Base-by-base conservation (phyloP, 2,329 filamentous ascomycete species). In the Ophiocordyceps camponoti-leonardi region DNA sequence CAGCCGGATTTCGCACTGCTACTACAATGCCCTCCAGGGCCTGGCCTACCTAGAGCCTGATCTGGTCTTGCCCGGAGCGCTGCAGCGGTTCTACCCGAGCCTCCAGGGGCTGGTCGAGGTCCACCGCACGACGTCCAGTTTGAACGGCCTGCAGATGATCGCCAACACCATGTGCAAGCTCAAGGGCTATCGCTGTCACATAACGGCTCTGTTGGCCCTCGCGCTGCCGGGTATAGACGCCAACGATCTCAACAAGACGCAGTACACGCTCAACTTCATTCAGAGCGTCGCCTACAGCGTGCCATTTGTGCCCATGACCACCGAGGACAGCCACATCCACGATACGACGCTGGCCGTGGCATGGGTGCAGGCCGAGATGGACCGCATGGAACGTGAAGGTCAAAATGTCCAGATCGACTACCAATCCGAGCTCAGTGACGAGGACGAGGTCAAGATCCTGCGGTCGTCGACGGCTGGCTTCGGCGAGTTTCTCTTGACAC, bases 21-120 rank as follows among this genome's bases (percentile, higher is more conserved):
- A 90, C 51, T 78, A 95, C 51, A 87, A 84, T 44, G 86, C 90
- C 1, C 70, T 98, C 44, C 90, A 96, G 60, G 84, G 85, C 46
- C 67, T 98, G 45, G 84, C 92, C 2, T 95, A 83, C 55, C 70
- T 98, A 42, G 90, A 98, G 59, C 93, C 92, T 0, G 81, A 86
- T 53, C 69, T 96, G 53, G 90, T 98, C 48, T 71, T 98, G 2
- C 92, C 92, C 0, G 92, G 93, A 40, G 90, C 92, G 23, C 64
- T 98, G 47, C 92, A 98, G 62, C 77, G 92, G 49, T 96, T 98
- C 57, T 98, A 98, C 57, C 92, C 92, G 12, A 93, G 90, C 52
- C 79, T 98, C 62, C 92, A 98, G 61, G 93, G 93, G 0, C 69
- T 98, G 45, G 92, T 98, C 4, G 92, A 98, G 63, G 92, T 98